Conservation (phyloP, 1,284 basidiomycete genomes). For the Microbotryomycetes sp. region DNA sequence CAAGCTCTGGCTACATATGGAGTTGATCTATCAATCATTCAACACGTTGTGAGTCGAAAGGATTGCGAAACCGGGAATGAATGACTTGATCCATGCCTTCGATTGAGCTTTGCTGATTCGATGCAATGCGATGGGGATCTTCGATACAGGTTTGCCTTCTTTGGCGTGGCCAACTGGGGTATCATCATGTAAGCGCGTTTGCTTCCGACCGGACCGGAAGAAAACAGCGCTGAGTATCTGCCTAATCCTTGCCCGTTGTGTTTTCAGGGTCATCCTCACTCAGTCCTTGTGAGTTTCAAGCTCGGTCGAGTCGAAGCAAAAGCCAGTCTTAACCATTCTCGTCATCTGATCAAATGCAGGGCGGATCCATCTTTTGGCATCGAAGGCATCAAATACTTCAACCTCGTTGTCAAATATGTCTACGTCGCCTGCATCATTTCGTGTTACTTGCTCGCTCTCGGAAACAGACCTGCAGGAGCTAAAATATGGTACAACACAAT, state of each 20-base stretch:
- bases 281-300: slow-evolving; percentile 50
- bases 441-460: slow-evolving; percentile 78
- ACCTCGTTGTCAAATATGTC: slow-evolving; percentile 72
- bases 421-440: slow-evolving; percentile 57
- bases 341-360: background rate
- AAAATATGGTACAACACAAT: slow-evolving; percentile 74
- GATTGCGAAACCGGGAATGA: no score
- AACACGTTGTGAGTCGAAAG: slow-evolving; percentile 59
- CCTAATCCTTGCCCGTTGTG: background rate
- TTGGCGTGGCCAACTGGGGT: slow-evolving; percentile 70
- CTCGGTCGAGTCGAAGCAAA: no score
- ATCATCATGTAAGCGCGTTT: slow-evolving; percentile 59
- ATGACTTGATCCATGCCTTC: no score
- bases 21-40: slow-evolving; percentile 84
- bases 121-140: no score
- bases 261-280: slow-evolving; percentile 56
- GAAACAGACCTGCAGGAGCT: slow-evolving; percentile 83
- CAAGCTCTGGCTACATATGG: slow-evolving; percentile 90
- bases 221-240: no score
- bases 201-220: no score
- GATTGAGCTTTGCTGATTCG: no score
- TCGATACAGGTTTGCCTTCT: slow-evolving; percentile 53
- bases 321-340: no score
- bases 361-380: slow-evolving; percentile 62
- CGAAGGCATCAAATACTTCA: slow-evolving; percentile 52